These are phyloP conservation scores for Nothophytophthora sp. DNA, from an alignment of 352 stramenopile genomes.

Conservation along the genomic window DNA sequence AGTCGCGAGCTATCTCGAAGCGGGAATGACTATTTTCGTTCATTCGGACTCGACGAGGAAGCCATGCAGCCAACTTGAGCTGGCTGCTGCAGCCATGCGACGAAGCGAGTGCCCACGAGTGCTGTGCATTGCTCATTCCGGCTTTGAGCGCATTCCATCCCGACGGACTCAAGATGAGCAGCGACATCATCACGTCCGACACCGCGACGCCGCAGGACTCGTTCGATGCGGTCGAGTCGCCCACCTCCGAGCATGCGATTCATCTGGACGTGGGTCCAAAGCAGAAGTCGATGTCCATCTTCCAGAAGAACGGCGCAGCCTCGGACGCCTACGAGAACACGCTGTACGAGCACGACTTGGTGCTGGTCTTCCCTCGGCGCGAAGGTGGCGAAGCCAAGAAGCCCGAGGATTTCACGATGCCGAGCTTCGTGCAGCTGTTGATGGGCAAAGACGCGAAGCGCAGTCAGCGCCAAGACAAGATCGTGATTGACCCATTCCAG, in stretches of 20 bases:
- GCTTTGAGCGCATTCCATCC: no score
- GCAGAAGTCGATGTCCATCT: slow-evolving; percentile 21
- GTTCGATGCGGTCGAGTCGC: slow-evolving; percentile 46
- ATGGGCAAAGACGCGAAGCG: slow-evolving; percentile 64
- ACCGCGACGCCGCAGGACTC: slow-evolving; percentile 7
- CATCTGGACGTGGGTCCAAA: slow-evolving; percentile 51
- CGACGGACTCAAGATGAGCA: no score
- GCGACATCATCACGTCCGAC: not conserved
- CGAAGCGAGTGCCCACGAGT: no score
- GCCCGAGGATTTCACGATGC: slow-evolving; percentile 59
- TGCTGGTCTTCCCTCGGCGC: slow-evolving; percentile 79
- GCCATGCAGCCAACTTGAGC: no score
- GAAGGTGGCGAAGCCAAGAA: slow-evolving; percentile 69
- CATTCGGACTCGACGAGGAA: no score
- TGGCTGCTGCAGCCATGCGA: no score
- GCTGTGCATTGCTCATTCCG: no score
- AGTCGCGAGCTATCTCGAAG: no score
- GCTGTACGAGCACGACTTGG: slow-evolving; percentile 77
- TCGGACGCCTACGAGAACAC: slow-evolving; percentile 31
- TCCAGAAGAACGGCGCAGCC: not conserved
- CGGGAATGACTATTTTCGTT: no score
- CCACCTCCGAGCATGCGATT: slow-evolving; percentile 27
- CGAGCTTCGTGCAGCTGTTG: slow-evolving; percentile 67
- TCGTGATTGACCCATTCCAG: slow-evolving; percentile 75
- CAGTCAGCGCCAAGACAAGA: slow-evolving; percentile 27